phyloP scores from a whole-genome alignment of 345 rosid species.

The Litchi chinensis region DNA sequence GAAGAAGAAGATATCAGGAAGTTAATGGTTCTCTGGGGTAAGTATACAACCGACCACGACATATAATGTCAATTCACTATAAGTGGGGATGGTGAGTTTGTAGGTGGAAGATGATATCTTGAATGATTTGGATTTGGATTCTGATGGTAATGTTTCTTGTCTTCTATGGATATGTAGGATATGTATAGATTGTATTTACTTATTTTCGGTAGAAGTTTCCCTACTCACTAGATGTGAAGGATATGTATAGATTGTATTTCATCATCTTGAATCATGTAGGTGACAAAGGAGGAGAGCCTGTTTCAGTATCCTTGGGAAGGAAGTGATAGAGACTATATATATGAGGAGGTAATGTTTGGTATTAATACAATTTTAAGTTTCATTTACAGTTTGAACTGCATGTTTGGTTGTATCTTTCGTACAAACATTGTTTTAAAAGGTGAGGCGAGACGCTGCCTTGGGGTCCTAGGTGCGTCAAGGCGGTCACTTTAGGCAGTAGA shows the following conservation, averaged over 20 bases:
- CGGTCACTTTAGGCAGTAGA: too few species aligned
- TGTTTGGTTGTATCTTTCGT: neutral
- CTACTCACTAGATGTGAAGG: too few species aligned
- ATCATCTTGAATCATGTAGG: neutral
- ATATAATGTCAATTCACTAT: neutral
- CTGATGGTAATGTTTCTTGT: neutral
- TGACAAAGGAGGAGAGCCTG: neutral
- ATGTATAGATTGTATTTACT: too few species aligned
- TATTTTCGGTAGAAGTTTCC: too few species aligned
- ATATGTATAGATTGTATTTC: neutral
- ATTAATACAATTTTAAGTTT: neutral
- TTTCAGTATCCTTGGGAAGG: constrained; percentile 1
- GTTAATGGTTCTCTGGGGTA: neutral
- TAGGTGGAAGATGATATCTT: neutral
- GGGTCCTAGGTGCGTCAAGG: too few species aligned
- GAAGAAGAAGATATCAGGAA: neutral
- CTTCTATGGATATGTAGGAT: too few species aligned
- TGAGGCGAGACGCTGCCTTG: too few species aligned
- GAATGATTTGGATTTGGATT: neutral
- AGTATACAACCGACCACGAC: neutral
- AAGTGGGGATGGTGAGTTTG: neutral
- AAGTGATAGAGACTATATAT: neutral
- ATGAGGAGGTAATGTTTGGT: neutral
- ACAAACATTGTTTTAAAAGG: too few species aligned
- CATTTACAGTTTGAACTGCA: too few species aligned